Base-by-base conservation (phyloP, 2,329 filamentous ascomycete genomes). In the Alternaria rosae region DNA sequence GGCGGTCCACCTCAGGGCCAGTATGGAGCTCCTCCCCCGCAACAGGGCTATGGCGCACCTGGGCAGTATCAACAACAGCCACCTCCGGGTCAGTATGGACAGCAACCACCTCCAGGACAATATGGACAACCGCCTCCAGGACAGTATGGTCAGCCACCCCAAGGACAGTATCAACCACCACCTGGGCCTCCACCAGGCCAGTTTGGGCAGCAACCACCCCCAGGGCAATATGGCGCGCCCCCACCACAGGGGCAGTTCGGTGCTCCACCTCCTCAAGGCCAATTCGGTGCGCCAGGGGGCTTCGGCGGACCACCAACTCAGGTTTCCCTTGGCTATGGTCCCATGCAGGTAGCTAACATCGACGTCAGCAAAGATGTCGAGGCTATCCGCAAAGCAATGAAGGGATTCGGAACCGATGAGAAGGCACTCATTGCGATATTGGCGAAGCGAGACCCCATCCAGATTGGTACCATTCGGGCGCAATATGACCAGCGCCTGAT, bases 391-490 rank as follows among this genome's bases (percentile, higher is more conserved):
- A 86, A 86, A 69, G 92, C 94, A 3, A 97, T 97, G 93, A 97
- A 97, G 79, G 93, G 93, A 0, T 92, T 97, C 65, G 94, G 94
- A 32, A 97, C 94, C 0, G 89, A 98, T 72, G 94, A 97, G 78
- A 90, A 89, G 72, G 79, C 86, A 0, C 82, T 98, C 15, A 94
- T 97, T 66, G 82, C 84, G 3, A 82, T 90, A 4, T 82, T 98
- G 9, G 82, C 90, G 3, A 87, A 85, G 68, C 90, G 93, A 65
- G 92, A 96, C 66, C 91, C 94, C 1, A 82, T 93, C 5, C 92
- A 97, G 76, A 86, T 95, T 65, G 87, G 89, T 50, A 75, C 75
- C 7, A 81, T 88, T 54, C 82, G 85, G 85, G 89, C 82, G 80
- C 83, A 54, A 38, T 98, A 91, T 81, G 82, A 88, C 51, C 82